Conservation (phyloP, 805 yeast species). For the Candida mattraensis region DNA sequence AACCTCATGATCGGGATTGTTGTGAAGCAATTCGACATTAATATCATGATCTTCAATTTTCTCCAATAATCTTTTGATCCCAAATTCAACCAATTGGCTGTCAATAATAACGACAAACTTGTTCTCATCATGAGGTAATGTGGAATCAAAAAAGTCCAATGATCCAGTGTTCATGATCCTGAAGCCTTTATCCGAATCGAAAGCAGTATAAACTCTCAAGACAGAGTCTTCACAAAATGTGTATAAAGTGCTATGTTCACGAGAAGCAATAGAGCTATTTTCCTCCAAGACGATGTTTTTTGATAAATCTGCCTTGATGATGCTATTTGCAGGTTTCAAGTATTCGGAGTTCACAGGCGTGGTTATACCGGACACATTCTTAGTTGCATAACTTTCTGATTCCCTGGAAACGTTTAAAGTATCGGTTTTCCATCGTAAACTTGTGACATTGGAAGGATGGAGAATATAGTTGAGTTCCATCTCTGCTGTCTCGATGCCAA, state of each 20-base stretch:
- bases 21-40: neutral
- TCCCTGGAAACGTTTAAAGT: too few species aligned
- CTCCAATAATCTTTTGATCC: conserved; percentile 23
- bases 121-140: conserved; percentile 8
- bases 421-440: conserved; percentile 54
- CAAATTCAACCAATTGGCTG: conserved; percentile 33
- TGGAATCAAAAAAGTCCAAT: conserved; percentile 32
- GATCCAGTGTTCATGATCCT: conserved; percentile 59
- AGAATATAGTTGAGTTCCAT: conserved; percentile 69
- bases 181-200: conserved; percentile 57
- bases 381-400: conserved; percentile 2
- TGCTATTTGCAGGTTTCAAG: conserved; percentile 31
- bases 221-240: conserved; percentile 60
- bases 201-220: conserved; percentile 69
- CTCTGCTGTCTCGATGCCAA: conserved; percentile 58
- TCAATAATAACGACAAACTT: conserved; percentile 38
- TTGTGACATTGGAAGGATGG: conserved; percentile 60
- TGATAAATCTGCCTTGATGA: conserved; percentile 23
- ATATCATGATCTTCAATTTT: conserved; percentile 18
- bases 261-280: too few species aligned
- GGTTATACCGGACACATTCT: conserved; percentile 8
- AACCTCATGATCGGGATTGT: conserved; percentile 3
- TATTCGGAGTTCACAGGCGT: conserved; percentile 15
- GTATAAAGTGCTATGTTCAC: conserved; percentile 54
- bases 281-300: conserved; percentile 2